Conservation (phyloP, 495 filamentous ascomycete genomes). For the Talaromyces thailandensis region DNA sequence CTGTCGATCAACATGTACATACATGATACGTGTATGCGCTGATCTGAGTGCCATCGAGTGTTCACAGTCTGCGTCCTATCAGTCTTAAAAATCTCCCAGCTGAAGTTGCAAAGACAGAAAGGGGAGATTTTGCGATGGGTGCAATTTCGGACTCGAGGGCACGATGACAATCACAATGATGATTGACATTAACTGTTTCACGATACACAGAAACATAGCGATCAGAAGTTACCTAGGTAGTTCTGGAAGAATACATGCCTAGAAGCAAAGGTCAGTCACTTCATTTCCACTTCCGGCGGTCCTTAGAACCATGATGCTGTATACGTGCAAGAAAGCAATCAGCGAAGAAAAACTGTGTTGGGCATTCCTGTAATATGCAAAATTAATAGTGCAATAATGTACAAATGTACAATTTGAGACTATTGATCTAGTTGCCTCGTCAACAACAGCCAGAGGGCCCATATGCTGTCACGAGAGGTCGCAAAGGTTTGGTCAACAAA, state of each 20-base stretch:
- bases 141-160: too few species aligned
- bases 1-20: too few species aligned
- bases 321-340: not conserved
- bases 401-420: not conserved
- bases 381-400: not conserved
- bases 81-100: too few species aligned
- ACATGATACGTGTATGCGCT: too few species aligned
- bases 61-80: too few species aligned
- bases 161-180: too few species aligned
- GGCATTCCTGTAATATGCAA: not conserved
- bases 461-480: not conserved
- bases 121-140: not conserved
- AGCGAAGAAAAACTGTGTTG: not conserved
- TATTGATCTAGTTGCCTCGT: not conserved
- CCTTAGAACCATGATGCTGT: not conserved
- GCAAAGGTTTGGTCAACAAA: not conserved
- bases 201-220: too few species aligned
- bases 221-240: too few species aligned
- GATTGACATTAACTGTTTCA: too few species aligned
- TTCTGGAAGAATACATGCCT: too few species aligned
- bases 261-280: too few species aligned
- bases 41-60: too few species aligned
- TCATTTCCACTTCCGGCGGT: not conserved
- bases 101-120: not conserved
- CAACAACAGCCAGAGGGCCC: not conserved